These are phyloP conservation scores for Nasturtium officinale DNA, from an alignment of 345 rosid genomes.

Conservation along the genomic window DNA sequence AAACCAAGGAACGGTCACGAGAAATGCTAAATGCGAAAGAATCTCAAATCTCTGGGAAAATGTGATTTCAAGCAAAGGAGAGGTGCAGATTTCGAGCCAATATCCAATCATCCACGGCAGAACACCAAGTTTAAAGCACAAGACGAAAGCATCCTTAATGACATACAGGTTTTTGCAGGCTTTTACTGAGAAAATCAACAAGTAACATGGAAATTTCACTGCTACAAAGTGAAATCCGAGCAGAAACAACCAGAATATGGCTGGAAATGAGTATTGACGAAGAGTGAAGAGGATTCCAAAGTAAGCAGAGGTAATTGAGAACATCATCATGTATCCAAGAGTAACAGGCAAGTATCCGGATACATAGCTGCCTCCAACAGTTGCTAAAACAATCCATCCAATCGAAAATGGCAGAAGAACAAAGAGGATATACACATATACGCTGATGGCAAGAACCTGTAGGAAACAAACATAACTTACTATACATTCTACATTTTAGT, in stretches of 20 bases:
- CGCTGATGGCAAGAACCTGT: constrained; percentile 32
- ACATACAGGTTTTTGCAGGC: no score
- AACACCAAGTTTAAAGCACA: constrained; percentile 19
- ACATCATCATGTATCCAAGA: constrained; percentile 17
- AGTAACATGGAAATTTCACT: no score
- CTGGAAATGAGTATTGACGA: not conserved
- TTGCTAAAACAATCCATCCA: constrained; percentile 24
- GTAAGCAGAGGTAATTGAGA: not conserved
- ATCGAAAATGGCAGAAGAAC: constrained; percentile 25
- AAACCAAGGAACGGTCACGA: no score
- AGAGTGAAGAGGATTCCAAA: not conserved
- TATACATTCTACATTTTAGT: not conserved
- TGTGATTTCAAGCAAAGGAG: not conserved
- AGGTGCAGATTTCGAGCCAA: constrained; percentile 31
- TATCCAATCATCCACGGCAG: constrained; percentile 25
- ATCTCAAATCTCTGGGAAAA: constrained; percentile 2
- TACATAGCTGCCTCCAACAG: no score
- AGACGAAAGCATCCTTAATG: constrained; percentile 14
- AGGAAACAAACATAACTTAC: constrained; percentile 11
- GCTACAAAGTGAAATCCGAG: no score
- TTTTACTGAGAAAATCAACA: constrained; percentile 6
- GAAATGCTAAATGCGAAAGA: no score
- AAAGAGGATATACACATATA: not conserved
- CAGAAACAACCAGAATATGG: not conserved
- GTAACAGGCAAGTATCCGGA: no score